These are phyloP conservation scores for Fusarium sp. DNA, from an alignment of 2,329 filamentous ascomycete species.

Conservation along the genomic window DNA sequence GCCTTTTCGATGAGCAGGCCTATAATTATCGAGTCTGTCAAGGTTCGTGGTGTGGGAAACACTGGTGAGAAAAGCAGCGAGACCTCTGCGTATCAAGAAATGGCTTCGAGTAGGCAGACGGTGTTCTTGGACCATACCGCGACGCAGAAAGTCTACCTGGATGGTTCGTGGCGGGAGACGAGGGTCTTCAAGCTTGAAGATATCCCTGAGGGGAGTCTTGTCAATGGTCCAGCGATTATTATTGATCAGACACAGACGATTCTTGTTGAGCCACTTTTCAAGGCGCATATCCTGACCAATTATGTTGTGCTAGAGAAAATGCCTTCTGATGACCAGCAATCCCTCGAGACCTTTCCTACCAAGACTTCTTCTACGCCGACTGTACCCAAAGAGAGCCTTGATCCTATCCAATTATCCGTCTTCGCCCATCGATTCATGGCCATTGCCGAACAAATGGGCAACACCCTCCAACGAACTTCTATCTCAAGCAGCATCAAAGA, in stretches of 20 bases:
- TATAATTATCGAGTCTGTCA: conserved; percentile 59
- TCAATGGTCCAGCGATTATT: conserved; percentile 53
- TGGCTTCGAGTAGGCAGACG: background rate
- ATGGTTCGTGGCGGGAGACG: conserved; percentile 22
- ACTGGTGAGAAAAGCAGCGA: background rate
- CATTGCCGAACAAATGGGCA: conserved; percentile 72
- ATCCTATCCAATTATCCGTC: conserved; percentile 68
- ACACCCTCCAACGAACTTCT: conserved; percentile 68
- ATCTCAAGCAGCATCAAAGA: conserved; percentile 66
- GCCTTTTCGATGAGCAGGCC: conserved; percentile 57
- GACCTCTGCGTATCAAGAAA: background rate
- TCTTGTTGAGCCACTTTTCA: conserved; percentile 48
- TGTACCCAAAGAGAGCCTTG: conserved; percentile 44
- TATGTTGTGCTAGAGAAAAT: conserved; percentile 53
- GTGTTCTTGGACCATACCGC: background rate
- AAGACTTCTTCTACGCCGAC: background rate
- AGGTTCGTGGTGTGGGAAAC: conserved; percentile 45
- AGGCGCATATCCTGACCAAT: conserved; percentile 49
- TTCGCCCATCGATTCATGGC: conserved; percentile 72
- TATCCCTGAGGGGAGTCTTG: conserved; percentile 12
- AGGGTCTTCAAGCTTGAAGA: conserved; percentile 14
- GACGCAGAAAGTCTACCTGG: conserved; percentile 21
- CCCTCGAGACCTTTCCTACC: background rate
- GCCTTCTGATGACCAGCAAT: background rate
- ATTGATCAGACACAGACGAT: conserved; percentile 54